phyloP scores from a whole-genome alignment of 202 grass and related monocot genomes.

The Musa balbisiana region DNA sequence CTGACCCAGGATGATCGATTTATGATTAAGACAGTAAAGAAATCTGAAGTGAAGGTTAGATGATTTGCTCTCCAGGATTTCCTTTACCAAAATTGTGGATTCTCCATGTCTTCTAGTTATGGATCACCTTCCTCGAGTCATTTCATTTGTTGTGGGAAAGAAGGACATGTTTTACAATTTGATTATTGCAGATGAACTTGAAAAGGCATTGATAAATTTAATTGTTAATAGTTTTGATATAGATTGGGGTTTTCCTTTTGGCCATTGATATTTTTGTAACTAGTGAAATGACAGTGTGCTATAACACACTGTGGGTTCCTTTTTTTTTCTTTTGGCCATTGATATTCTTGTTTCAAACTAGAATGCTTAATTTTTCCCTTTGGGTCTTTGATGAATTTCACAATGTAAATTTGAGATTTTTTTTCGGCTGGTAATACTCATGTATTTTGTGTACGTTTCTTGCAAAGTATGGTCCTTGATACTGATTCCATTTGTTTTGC shows the following conservation, averaged over 20 bases:
- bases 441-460: background rate
- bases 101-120: background rate
- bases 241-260: too few species aligned
- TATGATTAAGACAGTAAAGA: slow-evolving; percentile 94
- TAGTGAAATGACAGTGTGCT: too few species aligned
- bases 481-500: slow-evolving; percentile 15
- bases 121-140: slow-evolving; percentile 19
- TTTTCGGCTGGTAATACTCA: background rate
- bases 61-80: background rate
- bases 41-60: slow-evolving; percentile 93
- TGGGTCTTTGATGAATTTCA: too few species aligned
- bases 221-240: too few species aligned
- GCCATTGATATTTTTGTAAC: too few species aligned
- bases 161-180: too few species aligned
- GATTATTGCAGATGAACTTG: too few species aligned
- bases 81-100: background rate
- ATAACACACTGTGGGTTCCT: too few species aligned
- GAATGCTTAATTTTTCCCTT: too few species aligned
- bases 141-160: slow-evolving; percentile 26
- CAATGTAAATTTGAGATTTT: background rate
- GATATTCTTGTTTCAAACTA: too few species aligned
- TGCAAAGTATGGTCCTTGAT: background rate
- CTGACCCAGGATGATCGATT: slow-evolving; percentile 89
- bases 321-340: too few species aligned
- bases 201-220: too few species aligned